These are phyloP conservation scores for Saccharomycopsis fermentans DNA, from an alignment of 805 yeast species.

Conservation along the genomic window DNA sequence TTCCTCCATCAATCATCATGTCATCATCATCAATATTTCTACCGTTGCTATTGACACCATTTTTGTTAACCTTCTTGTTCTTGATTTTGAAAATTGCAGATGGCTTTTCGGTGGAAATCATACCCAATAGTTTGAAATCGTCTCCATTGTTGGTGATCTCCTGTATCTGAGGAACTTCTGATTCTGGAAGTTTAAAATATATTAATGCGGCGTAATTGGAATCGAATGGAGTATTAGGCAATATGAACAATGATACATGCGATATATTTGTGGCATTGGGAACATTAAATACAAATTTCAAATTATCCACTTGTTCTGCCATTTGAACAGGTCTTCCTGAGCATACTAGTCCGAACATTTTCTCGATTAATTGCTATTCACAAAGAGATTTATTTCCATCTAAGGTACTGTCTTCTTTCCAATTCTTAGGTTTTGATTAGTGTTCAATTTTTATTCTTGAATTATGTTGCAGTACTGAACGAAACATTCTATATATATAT, in stretches of 20 bases:
- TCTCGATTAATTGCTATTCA: neutral
- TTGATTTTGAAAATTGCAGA: slow-evolving; percentile 85
- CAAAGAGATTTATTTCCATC: neutral
- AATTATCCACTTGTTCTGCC: slow-evolving; percentile 58
- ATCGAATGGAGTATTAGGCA: slow-evolving; percentile 74
- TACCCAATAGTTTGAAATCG: slow-evolving; percentile 59
- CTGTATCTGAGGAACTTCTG: slow-evolving; percentile 30
- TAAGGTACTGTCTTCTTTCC: neutral
- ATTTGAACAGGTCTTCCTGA: slow-evolving; percentile 55
- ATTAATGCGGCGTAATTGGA: slow-evolving; percentile 70
- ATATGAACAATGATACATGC: slow-evolving; percentile 72
- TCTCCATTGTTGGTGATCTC: slow-evolving; percentile 24
- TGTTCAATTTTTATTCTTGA: too few relatives aligned
- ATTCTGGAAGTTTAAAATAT: slow-evolving; percentile 70
- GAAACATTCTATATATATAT: too few relatives aligned
- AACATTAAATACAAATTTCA: slow-evolving; percentile 56
- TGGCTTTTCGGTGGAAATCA: slow-evolving; percentile 56
- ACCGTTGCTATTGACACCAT: slow-evolving; percentile 2
- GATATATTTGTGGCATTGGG: slow-evolving; percentile 57
- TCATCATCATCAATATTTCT: slow-evolving; percentile 39
- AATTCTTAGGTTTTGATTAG: too few relatives aligned
- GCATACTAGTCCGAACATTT: slow-evolving; percentile 68
- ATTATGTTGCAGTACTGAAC: too few relatives aligned
- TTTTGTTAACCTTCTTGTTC: slow-evolving; percentile 22
- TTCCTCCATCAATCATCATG: slow-evolving; percentile 23